Evolutionary conservation across 2,329 filamentous ascomycete species (phyloP), one percentile per base, ranked within the genome.

Genomic region (Trichoderma breve): DNA sequence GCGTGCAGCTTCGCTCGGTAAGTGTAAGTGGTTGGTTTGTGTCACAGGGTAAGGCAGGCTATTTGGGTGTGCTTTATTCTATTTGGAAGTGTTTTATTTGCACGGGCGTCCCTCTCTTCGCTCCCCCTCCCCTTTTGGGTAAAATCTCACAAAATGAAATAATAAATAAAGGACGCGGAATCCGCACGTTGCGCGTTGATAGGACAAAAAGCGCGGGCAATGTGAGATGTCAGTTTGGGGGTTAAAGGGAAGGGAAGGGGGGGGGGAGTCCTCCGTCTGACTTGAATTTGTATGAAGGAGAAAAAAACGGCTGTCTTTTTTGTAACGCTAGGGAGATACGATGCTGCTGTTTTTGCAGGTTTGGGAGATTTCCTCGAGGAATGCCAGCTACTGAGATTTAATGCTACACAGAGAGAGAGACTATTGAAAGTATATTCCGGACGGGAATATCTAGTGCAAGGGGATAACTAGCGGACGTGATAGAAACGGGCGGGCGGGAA

Each of bases 401-500:
- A 47, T 47, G 18, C 18, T 21, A 51, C 39, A 43, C 32, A 34
- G 3, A 34, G 30, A 34, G 32, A 34, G 30, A 34, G 36, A 39
- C 36, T 39, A 39, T 39, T 39, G 36, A 39, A 39, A 39, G 36
- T 47, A 47, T 47, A 2, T 47, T 47, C 43, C 43, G 43, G 43
- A 55, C 30, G 63, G 51, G 36, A 32, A 47, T 60, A 60, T 24
- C 34, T 58, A 51, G 34, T 60, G 65, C 53, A 68, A 68, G n/a
- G 65, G 65, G 24, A 43, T 26, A 36, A 30, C 36, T 39, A 39
- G 63, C 32, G 63, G 15, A 68, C 26, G 57, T 69, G 66, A 69
- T n/a, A 61, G 55, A 30, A 30, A 61, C 65, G 53, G 65, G 53
- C 66, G 66, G 66, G 55, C 66, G 55, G 66, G 66, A 57, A 69